A percentile compares a stretch with the other conserved stretches of the same genome.
Evolutionary conservation across 306 rosid genomes (phyloP).

Genomic region (Rosa persica): DNA sequence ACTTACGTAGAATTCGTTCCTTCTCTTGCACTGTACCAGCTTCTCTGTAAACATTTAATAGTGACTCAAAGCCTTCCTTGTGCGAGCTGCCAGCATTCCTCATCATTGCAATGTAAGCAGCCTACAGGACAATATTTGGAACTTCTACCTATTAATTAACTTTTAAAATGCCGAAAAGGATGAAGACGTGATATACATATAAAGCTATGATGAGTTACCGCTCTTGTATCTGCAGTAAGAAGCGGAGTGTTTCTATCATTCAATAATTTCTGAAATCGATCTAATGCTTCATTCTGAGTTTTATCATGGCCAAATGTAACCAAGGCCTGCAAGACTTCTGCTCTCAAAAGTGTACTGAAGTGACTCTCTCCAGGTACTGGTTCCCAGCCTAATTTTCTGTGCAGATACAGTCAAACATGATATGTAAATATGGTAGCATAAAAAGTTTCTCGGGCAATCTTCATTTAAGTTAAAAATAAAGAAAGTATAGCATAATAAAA

Average conservation of each 20-base stretch:
- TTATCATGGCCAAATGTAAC: conserved; percentile 48
- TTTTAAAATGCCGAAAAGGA: not conserved
- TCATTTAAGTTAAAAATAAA: not conserved
- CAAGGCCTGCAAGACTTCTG: conserved; percentile 44
- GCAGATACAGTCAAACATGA: conserved; percentile 5
- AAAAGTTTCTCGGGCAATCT: not conserved
- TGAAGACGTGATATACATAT: not conserved
- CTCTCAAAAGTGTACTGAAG: conserved; percentile 47
- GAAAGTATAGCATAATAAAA: not conserved
- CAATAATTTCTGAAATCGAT: conserved; percentile 42
- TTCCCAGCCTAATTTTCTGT: conserved; percentile 64
- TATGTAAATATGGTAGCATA: not conserved
- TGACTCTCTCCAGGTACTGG: conserved; percentile 48
- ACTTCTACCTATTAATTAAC: not conserved
- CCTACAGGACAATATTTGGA: conserved; percentile 35
- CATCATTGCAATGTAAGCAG: conserved; percentile 51
- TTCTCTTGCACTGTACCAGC: conserved; percentile 40
- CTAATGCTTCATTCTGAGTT: conserved; percentile 53
- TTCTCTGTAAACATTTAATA: conserved; percentile 41
- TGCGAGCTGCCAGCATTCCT: conserved; percentile 43
- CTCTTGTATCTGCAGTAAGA: conserved; percentile 54
- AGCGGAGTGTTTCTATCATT: conserved; percentile 44
- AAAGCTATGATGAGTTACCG: conserved; percentile 20
- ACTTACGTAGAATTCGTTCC: conserved; percentile 48
- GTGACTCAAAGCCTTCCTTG: conserved; percentile 44